These are phyloP conservation scores for Pichia thaimueangensis DNA, from an alignment of 805 yeast species.

Conservation along the genomic window DNA sequence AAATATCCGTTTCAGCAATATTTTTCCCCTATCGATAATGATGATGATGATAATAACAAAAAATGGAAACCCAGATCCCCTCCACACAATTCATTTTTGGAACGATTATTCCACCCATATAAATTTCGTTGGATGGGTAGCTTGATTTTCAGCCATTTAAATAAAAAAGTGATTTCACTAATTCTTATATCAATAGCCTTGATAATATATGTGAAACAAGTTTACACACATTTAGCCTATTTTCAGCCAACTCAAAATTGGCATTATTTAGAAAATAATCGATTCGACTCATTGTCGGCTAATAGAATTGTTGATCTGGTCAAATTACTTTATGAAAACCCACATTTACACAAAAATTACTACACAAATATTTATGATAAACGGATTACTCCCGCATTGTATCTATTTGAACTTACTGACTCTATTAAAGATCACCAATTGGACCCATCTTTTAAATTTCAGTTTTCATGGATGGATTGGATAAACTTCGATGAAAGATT, in stretches of 20 bases:
- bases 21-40: no score
- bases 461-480: conserved; percentile 28
- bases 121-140: no score
- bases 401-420: conserved; percentile 5
- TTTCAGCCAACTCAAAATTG: neutral
- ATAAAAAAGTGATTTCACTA: neutral
- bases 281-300: neutral
- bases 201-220: neutral
- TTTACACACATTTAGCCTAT: neutral
- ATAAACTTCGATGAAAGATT: conserved; percentile 22
- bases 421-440: conserved; percentile 1
- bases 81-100: no score
- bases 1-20: no score
- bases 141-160: no score
- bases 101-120: no score
- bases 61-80: no score
- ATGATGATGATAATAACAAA: no score
- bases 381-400: conserved; percentile 10
- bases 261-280: neutral
- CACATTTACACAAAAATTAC: neutral
- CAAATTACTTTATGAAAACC: neutral
- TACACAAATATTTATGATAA: conserved; percentile 4
- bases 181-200: neutral
- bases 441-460: conserved; percentile 12
- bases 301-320: neutral